A percentile compares a stretch with the other conserved stretches of the same genome.
These are phyloP conservation scores for Aspergillus latus DNA, from an alignment of 2,329 filamentous ascomycete species.

Conservation along the genomic window DNA sequence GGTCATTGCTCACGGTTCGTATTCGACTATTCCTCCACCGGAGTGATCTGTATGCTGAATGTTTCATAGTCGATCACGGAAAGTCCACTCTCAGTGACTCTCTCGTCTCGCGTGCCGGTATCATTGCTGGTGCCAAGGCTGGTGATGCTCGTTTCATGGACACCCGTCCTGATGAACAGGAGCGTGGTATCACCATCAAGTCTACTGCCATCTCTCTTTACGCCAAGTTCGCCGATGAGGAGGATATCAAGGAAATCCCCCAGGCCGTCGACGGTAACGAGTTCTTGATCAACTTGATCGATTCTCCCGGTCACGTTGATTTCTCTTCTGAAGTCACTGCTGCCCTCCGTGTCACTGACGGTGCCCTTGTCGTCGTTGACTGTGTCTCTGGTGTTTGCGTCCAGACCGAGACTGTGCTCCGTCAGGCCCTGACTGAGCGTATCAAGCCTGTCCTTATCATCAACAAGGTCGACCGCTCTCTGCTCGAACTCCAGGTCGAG, in stretches of 20 bases:
- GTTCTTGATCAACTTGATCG: conserved; percentile 99
- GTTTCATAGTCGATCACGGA: conserved; percentile 81
- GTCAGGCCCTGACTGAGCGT: conserved; percentile 98
- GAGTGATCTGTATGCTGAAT: neutral
- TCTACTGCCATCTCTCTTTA: conserved; percentile 99
- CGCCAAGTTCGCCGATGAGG: conserved; percentile 73
- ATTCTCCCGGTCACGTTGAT: conserved; percentile 99
- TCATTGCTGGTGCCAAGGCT: conserved; percentile 96
- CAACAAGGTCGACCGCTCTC: conserved; percentile 99
- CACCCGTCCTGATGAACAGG: conserved; percentile 96
- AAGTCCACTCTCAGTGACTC: conserved; percentile 99
- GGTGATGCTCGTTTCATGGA: conserved; percentile 95
- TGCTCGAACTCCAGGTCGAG: conserved; percentile 96
- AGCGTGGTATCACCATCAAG: conserved; percentile 99
- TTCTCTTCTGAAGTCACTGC: conserved; percentile 99
- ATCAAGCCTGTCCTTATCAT: conserved; percentile 99
- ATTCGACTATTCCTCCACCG: neutral
- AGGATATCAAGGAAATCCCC: conserved; percentile 93
- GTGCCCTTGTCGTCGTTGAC: conserved; percentile 99
- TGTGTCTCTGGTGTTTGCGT: conserved; percentile 99
- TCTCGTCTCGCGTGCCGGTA: conserved; percentile 98
- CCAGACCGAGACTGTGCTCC: conserved; percentile 99
- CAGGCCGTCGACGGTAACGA: conserved; percentile 85
- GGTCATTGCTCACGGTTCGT: conserved; percentile 93
- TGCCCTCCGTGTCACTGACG: conserved; percentile 98